phyloP scores from a whole-genome alignment of 805 yeast genomes.

The Wickerhamomyces alni region DNA sequence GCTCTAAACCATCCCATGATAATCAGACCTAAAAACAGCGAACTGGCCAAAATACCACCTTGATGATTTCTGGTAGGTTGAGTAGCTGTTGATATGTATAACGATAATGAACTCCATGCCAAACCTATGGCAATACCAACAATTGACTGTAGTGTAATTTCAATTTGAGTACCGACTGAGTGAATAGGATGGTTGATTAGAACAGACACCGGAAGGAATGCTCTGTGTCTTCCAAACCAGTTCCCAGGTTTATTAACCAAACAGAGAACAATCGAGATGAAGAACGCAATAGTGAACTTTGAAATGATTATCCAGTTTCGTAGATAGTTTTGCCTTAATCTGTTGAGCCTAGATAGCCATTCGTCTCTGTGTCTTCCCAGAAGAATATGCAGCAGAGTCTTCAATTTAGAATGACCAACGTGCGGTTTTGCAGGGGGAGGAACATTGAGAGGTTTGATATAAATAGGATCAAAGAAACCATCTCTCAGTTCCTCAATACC shows the following conservation, averaged over 20 bases:
- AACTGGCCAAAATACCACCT: constrained; percentile 41
- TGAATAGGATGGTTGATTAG: constrained; percentile 43
- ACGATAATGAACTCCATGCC: constrained; percentile 39
- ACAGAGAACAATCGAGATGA: constrained; percentile 34
- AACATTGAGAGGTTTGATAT: constrained; percentile 23
- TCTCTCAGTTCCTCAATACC: constrained; percentile 40
- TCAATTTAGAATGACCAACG: background rate
- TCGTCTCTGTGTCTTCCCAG: background rate
- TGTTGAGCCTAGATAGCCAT: background rate
- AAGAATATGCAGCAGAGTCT: no score
- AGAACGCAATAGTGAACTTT: constrained; percentile 29
- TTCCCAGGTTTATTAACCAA: constrained; percentile 29
- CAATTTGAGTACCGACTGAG: constrained; percentile 40
- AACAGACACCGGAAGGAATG: constrained; percentile 36
- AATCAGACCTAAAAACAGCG: constrained; percentile 32
- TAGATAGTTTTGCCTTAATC: background rate
- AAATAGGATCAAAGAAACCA: constrained; percentile 44
- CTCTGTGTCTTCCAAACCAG: constrained; percentile 39
- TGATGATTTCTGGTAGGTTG: constrained; percentile 34
- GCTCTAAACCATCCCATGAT: constrained; percentile 37
- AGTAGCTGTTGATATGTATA: constrained; percentile 36
- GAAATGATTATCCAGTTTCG: constrained; percentile 14
- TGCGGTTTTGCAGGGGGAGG: constrained; percentile 4
- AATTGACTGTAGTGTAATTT: constrained; percentile 34
- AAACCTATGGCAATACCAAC: constrained; percentile 35